A percentile compares a stretch with the other conserved stretches of the same genome.
These are phyloP conservation scores for Salvia hispanica DNA, from an alignment of 257 asterid genomes.

Conservation along the genomic window DNA sequence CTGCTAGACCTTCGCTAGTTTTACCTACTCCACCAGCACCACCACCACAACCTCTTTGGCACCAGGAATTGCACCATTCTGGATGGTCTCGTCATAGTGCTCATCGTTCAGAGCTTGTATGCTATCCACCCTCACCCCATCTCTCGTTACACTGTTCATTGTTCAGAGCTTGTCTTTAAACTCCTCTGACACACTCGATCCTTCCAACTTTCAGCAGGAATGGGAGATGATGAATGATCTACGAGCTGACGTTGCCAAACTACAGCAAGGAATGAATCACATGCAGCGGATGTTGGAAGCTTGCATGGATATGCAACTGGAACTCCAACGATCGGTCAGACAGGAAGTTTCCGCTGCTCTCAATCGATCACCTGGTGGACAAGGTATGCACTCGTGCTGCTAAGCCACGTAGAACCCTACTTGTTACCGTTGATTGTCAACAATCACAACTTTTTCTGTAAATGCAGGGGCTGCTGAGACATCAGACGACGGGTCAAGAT, in stretches of 20 bases:
- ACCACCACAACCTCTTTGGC: conserved; percentile 93
- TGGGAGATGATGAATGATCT: conserved; percentile 88
- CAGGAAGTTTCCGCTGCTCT: conserved; percentile 99
- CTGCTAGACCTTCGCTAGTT: conserved; percentile 61
- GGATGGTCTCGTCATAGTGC: conserved; percentile 80
- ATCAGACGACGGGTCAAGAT: conserved; percentile 82
- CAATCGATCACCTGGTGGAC: conserved; percentile 75
- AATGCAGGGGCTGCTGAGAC: conserved; percentile 63
- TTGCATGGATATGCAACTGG: conserved; percentile 99
- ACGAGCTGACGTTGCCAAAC: conserved; percentile 79
- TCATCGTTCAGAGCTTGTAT: conserved; percentile 85
- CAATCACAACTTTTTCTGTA: background rate
- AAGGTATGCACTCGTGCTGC: conserved; percentile 50
- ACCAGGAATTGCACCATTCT: conserved; percentile 76
- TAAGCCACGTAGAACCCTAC: conserved; percentile 12
- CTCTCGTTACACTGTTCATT: conserved; percentile 36
- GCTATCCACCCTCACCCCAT: conserved; percentile 28
- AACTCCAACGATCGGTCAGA: conserved; percentile 92
- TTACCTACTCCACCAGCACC: conserved; percentile 87
- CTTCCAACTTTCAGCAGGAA: conserved; percentile 52
- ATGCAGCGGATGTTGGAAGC: conserved; percentile 99
- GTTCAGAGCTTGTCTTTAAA: conserved; percentile 74
- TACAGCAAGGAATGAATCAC: conserved; percentile 97
- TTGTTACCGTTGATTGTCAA: background rate
- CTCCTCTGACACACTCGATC: background rate